Evolutionary conservation across 2,329 filamentous ascomycete genomes (phyloP).

Genomic region (Ophiostoma triangulosporum): DNA sequence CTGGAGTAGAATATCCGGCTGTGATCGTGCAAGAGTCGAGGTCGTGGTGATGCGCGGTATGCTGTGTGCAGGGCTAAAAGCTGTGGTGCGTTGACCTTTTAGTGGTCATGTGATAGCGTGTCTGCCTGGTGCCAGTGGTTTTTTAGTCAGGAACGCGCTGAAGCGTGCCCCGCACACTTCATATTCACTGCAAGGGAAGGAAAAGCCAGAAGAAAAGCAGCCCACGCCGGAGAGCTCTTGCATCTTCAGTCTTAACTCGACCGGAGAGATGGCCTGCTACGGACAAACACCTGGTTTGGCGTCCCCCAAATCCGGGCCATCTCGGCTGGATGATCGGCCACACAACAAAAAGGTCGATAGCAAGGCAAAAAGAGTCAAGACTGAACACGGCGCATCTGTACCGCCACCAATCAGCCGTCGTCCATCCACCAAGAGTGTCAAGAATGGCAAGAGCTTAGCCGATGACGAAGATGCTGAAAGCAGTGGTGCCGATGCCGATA

Average conservation of each 20-base stretch:
- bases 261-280: conserved; percentile 3
- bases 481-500: background rate
- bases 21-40: background rate
- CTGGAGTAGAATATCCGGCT: background rate
- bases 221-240: background rate
- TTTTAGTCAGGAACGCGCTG: conserved; percentile 1
- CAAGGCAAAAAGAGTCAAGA: conserved; percentile 2
- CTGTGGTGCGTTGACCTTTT: background rate
- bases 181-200: background rate
- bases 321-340: background rate
- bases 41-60: background rate
- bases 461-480: background rate
- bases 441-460: background rate
- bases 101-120: conserved; percentile 10
- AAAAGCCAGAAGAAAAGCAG: background rate
- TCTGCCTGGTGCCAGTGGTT: conserved; percentile 1
- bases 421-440: background rate
- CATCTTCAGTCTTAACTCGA: background rate
- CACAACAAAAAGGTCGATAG: background rate
- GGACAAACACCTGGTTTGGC: conserved; percentile 8
- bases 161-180: conserved; percentile 1
- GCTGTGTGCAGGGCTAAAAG: too few relatives aligned
- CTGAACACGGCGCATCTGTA: background rate
- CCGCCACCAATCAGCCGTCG: background rate
- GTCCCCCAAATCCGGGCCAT: background rate